phyloP scores from a whole-genome alignment of 208 protist species.

The Endotrypanum monterogeii region DNA sequence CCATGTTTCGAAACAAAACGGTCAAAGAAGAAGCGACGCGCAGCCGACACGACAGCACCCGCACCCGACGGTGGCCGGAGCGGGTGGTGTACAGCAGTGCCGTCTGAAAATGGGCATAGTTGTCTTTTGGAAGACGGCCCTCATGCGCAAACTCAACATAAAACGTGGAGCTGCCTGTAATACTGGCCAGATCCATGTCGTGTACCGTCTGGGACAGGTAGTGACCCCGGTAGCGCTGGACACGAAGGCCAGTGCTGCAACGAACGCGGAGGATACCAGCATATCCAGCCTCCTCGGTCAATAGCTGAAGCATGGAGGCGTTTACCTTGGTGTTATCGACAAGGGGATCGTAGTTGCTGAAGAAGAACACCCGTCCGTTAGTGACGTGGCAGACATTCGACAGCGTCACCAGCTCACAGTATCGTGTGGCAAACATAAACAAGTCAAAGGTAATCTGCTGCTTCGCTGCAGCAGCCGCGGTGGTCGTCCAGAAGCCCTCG shows the following conservation, averaged over 20 bases:
- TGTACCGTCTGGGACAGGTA: slow-evolving; percentile 79
- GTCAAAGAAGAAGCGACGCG: slow-evolving; percentile 50
- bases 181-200: slow-evolving; percentile 90
- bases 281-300: slow-evolving; percentile 88
- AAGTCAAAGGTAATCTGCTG: slow-evolving; percentile 91
- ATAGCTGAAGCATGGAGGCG: slow-evolving; percentile 50
- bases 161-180: slow-evolving; percentile 81
- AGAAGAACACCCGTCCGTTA: slow-evolving; percentile 77
- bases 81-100: slow-evolving; percentile 94
- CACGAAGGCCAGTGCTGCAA: slow-evolving; percentile 78
- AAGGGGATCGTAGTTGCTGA: slow-evolving; percentile 73
- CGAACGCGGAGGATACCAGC: slow-evolving; percentile 92
- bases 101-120: slow-evolving; percentile 85
- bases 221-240: slow-evolving; percentile 88
- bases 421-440: slow-evolving; percentile 79
- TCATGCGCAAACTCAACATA: slow-evolving; percentile 93
- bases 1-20: slow-evolving; percentile 70
- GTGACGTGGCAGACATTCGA: slow-evolving; percentile 81
- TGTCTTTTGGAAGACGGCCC: slow-evolving; percentile 63
- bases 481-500: slow-evolving; percentile 84
- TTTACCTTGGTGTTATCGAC: slow-evolving; percentile 70
- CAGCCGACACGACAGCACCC: slow-evolving; percentile 83
- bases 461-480: slow-evolving; percentile 66
- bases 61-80: slow-evolving; percentile 85
- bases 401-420: slow-evolving; percentile 89